Conservation (phyloP, 768 basidiomycete species). For the Serendipita sp. region DNA sequence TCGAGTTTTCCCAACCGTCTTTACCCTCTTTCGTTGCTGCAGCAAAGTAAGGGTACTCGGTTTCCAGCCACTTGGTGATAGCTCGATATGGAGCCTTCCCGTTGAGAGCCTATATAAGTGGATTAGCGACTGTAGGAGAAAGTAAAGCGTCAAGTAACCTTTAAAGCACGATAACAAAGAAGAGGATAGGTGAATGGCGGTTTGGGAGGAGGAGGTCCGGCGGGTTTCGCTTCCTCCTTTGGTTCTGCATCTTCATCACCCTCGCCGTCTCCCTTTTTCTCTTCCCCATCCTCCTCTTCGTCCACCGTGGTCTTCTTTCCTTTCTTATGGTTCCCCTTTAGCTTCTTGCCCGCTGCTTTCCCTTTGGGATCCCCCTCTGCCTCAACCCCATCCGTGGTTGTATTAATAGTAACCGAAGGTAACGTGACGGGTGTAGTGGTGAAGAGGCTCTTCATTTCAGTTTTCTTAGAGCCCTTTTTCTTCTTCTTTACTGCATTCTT, state of each 20-base stretch:
- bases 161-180: slow-evolving; percentile 79
- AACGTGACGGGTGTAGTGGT: not conserved
- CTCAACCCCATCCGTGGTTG: not conserved
- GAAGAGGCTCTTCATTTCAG: slow-evolving; percentile 5
- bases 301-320: slow-evolving; percentile 39
- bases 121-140: slow-evolving; percentile 5
- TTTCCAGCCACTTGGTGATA: slow-evolving; percentile 83
- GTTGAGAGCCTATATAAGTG: slow-evolving; percentile 12
- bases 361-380: not conserved
- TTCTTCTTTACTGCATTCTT: slow-evolving; percentile 4
- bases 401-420: not conserved
- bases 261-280: not conserved
- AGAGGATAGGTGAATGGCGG: slow-evolving; percentile 84
- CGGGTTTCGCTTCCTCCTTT: slow-evolving; percentile 13
- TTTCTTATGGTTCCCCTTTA: slow-evolving; percentile 39
- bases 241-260: slow-evolving; percentile 12
- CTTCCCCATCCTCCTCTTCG: not conserved
- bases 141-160: slow-evolving; percentile 20
- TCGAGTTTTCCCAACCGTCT: slow-evolving; percentile 1
- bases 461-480: slow-evolving; percentile 1
- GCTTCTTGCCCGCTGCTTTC: not conserved
- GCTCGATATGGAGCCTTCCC: slow-evolving; percentile 84
- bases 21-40: slow-evolving; percentile 10
- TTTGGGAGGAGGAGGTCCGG: slow-evolving; percentile 42
- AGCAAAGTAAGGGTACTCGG: slow-evolving; percentile 25